phyloP scores from a whole-genome alignment of 805 yeast species.

The Nakazawaea wickerhamii region DNA sequence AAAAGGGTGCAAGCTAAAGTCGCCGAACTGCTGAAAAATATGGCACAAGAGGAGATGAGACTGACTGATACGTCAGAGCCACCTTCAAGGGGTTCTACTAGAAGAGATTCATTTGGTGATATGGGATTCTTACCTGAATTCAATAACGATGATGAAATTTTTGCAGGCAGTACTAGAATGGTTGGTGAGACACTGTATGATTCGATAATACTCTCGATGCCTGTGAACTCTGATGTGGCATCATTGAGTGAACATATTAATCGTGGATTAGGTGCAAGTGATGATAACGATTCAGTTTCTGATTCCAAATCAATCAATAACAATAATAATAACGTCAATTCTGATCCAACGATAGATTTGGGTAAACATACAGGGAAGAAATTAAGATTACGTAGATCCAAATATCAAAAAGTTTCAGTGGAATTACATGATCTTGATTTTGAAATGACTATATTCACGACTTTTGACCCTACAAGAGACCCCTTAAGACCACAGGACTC shows the following conservation, averaged over 20 bases:
- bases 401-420: constrained; percentile 49
- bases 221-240: constrained; percentile 41
- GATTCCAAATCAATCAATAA: not conserved
- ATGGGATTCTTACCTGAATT: constrained; percentile 9
- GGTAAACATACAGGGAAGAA: constrained; percentile 33
- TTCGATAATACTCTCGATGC: constrained; percentile 68
- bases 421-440: constrained; percentile 51
- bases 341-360: constrained; percentile 23
- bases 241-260: constrained; percentile 50
- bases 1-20: constrained; percentile 52
- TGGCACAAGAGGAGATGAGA: not conserved
- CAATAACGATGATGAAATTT: constrained; percentile 14
- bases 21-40: constrained; percentile 16
- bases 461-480: constrained; percentile 40
- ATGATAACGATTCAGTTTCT: constrained; percentile 1
- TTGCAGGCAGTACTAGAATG: constrained; percentile 21
- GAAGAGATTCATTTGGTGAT: constrained; percentile 5
- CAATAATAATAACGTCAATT: constrained; percentile 10
- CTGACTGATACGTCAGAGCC: not conserved
- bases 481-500: constrained; percentile 24
- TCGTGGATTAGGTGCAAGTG: constrained; percentile 26
- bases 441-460: constrained; percentile 37
- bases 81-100: constrained; percentile 4
- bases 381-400: constrained; percentile 61
- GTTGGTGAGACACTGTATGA: constrained; percentile 67